Evolutionary conservation across 805 yeast genomes (phyloP).

Genomic region (Candida coleopterorum): DNA sequence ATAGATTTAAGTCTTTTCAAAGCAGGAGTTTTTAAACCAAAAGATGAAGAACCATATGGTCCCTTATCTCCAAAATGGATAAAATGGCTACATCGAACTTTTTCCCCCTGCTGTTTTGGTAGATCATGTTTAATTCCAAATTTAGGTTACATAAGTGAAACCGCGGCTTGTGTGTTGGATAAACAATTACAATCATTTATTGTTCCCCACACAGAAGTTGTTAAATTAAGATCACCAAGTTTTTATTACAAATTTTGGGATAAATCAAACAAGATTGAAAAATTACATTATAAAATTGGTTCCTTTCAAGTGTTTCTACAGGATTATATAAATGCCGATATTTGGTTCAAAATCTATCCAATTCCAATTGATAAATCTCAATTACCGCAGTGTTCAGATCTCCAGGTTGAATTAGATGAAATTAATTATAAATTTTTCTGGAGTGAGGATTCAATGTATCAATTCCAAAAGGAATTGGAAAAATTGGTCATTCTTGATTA

Average conservation of each 20-base stretch:
- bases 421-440: conserved; percentile 39
- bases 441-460: conserved; percentile 44
- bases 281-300: conserved; percentile 50
- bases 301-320: conserved; percentile 61
- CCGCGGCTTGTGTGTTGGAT: conserved; percentile 67
- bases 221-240: conserved; percentile 41
- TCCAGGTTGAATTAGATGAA: conserved; percentile 11
- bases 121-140: conserved; percentile 69
- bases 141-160: conserved; percentile 66
- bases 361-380: conserved; percentile 35
- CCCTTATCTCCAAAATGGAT: conserved; percentile 77
- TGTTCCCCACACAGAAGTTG: conserved; percentile 64
- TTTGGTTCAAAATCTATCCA: conserved; percentile 53
- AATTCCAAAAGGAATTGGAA: conserved; percentile 59
- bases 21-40: conserved; percentile 69
- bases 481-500: conserved; percentile 68
- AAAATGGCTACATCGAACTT: conserved; percentile 70
- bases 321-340: conserved; percentile 58
- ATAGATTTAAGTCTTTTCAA: conserved; percentile 1
- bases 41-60: conserved; percentile 78
- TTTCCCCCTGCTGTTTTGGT: conserved; percentile 76
- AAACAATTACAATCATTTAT: conserved; percentile 52
- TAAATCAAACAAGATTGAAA: conserved; percentile 14
- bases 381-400: conserved; percentile 19
- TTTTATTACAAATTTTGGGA: conserved; percentile 55